phyloP scores from a whole-genome alignment of 257 asterid genomes.

The Solanum peruvianum region DNA sequence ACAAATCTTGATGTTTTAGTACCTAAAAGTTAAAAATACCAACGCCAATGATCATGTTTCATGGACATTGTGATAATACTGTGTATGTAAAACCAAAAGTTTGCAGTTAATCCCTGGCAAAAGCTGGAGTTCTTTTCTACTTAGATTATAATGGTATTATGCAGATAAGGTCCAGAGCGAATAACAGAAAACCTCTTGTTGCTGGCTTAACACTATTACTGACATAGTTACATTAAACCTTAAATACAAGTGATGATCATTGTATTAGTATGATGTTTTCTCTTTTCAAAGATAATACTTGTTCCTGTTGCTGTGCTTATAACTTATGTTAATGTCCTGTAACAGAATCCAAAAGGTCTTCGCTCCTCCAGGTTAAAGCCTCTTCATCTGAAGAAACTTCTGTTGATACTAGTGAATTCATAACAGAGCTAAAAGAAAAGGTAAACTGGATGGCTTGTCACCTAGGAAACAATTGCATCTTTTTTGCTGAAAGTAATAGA shows the following conservation, averaged over 20 bases:
- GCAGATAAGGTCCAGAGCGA: background rate
- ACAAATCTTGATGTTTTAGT: background rate
- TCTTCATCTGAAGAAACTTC: slow-evolving; percentile 66
- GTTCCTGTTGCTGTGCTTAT: background rate
- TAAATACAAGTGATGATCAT: background rate
- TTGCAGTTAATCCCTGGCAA: background rate
- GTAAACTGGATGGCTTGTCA: slow-evolving; percentile 10
- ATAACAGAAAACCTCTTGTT: background rate
- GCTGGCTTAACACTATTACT: background rate
- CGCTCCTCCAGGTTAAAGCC: slow-evolving; percentile 48
- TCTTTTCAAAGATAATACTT: background rate
- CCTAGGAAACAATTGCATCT: background rate
- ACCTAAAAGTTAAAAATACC: background rate
- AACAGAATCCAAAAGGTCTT: slow-evolving; percentile 48
- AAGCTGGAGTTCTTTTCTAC: background rate
- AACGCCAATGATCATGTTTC: background rate
- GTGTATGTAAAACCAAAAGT: background rate
- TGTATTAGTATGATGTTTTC: background rate
- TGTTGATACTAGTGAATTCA: slow-evolving; percentile 47
- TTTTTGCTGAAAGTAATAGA: background rate
- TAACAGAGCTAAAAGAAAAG: slow-evolving; percentile 75
- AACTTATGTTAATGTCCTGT: slow-evolving; percentile 2
- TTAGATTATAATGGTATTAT: background rate
- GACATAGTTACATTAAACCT: background rate
- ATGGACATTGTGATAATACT: background rate